A percentile compares a stretch with the other conserved stretches of the same genome.
Evolutionary conservation across 345 rosid species (phyloP).

Genomic region (Aethionema arabicum): DNA sequence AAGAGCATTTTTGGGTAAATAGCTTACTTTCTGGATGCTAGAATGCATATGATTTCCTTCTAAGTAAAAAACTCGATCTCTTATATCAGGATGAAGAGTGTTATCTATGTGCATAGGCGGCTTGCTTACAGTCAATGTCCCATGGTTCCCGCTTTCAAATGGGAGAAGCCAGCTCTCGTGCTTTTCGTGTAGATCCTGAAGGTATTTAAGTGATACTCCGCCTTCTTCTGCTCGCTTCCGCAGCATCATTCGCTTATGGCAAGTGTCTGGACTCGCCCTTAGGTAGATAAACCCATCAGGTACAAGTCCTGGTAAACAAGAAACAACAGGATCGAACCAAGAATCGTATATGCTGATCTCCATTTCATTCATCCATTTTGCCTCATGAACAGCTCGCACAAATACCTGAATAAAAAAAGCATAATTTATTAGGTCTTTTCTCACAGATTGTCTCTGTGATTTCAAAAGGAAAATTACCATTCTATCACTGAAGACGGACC

Average conservation of each 20-base stretch:
- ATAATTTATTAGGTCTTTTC: neutral
- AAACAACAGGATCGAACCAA: slow-evolving; percentile 99
- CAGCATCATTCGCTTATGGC: slow-evolving; percentile 85
- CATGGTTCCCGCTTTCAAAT: slow-evolving; percentile 77
- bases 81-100: slow-evolving; percentile 77
- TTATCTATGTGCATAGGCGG: slow-evolving; percentile 53
- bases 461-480: slow-evolving; percentile 58
- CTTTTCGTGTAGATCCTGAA: slow-evolving; percentile 85
- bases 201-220: slow-evolving; percentile 78
- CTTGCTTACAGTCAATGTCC: slow-evolving; percentile 62
- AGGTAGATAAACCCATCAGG: slow-evolving; percentile 97
- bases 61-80: slow-evolving; percentile 79
- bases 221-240: slow-evolving; percentile 93
- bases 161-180: slow-evolving; percentile 99
- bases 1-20: neutral
- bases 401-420: slow-evolving; percentile 57
- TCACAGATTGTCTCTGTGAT: neutral
- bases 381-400: slow-evolving; percentile 98
- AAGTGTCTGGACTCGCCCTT: slow-evolving; percentile 96
- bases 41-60: slow-evolving; percentile 97
- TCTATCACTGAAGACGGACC: slow-evolving; percentile 96
- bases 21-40: slow-evolving; percentile 81
- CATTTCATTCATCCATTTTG: slow-evolving; percentile 99
- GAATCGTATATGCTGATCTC: slow-evolving; percentile 98
- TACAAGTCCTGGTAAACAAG: slow-evolving; percentile 88